Evolutionary conservation across 1,139 yeast genomes (phyloP).

Genomic region (Yamadazyma triangularis): DNA sequence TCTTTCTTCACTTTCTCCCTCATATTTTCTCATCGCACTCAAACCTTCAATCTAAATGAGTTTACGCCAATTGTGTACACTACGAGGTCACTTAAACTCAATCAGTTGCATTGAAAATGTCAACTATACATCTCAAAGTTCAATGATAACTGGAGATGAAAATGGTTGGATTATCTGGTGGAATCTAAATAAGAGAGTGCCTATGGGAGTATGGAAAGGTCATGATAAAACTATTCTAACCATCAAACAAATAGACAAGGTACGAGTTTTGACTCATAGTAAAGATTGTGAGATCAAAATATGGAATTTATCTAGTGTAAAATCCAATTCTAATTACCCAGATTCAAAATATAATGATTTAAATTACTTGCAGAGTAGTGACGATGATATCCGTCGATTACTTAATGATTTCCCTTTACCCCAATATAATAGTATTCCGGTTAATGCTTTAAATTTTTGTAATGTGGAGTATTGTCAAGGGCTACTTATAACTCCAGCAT

Average conservation of each 20-base stretch:
- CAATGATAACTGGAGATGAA: slow-evolving; percentile 37
- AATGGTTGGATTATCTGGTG: slow-evolving; percentile 49
- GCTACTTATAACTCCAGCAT: slow-evolving; percentile 46
- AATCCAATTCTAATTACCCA: slow-evolving; percentile 6
- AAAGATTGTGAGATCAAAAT: slow-evolving; percentile 48
- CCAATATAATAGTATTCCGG: slow-evolving; percentile 37
- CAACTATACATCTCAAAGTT: background rate
- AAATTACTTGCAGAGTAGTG: too few species aligned
- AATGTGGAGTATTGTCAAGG: slow-evolving; percentile 35
- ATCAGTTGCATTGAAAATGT: slow-evolving; percentile 9
- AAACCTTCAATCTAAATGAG: too few species aligned
- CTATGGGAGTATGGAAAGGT: slow-evolving; percentile 44
- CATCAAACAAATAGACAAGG: slow-evolving; percentile 28
- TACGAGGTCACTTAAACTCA: slow-evolving; percentile 18
- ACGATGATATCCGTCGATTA: slow-evolving; percentile 8
- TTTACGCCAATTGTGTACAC: slow-evolving; percentile 15
- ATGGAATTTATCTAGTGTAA: slow-evolving; percentile 32
- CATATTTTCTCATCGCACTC: too few species aligned
- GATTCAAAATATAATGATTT: slow-evolving; percentile 10
- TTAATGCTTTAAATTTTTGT: slow-evolving; percentile 53
- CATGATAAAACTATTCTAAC: slow-evolving; percentile 46
- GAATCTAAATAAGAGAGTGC: slow-evolving; percentile 43
- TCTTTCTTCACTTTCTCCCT: too few species aligned
- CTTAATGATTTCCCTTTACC: slow-evolving; percentile 14
- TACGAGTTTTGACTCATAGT: slow-evolving; percentile 47